Percentiles rank a stretch among this genome's conserved stretches.
phyloP scores from a whole-genome alignment of 352 stramenopile species.

The Phytophthora sojae region DNA sequence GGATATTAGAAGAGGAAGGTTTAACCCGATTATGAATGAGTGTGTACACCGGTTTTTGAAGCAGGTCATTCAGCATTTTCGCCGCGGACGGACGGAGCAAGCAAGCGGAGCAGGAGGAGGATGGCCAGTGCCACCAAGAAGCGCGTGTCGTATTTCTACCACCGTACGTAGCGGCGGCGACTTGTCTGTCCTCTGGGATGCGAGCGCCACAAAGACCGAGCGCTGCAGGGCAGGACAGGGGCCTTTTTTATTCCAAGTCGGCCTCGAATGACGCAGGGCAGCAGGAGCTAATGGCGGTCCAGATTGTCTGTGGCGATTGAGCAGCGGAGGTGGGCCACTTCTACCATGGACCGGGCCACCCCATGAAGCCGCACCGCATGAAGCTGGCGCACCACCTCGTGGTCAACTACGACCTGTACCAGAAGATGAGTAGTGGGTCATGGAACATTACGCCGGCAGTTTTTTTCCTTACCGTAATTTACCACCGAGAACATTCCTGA shows the following conservation, averaged over 20 bases:
- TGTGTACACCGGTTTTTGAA: conserved; percentile 15
- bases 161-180: conserved; percentile 56
- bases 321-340: conserved; percentile 95
- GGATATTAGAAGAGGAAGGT: background rate
- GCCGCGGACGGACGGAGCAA: conserved; percentile 5
- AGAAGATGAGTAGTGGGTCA: too few relatives aligned
- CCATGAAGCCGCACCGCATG: conserved; percentile 98
- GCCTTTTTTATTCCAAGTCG: too few relatives aligned
- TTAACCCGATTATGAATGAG: background rate
- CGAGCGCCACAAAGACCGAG: too few relatives aligned
- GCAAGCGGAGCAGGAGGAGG: conserved; percentile 9
- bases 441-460: too few relatives aligned
- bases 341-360: conserved; percentile 96
- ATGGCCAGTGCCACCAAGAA: conserved; percentile 61
- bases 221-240: too few relatives aligned
- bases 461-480: too few relatives aligned
- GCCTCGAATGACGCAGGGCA: too few relatives aligned
- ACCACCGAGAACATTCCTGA: too few relatives aligned
- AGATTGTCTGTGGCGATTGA: too few relatives aligned
- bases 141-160: conserved; percentile 89
- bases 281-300: too few relatives aligned
- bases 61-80: conserved; percentile 28
- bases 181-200: too few relatives aligned
- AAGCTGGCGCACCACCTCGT: conserved; percentile 98
- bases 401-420: conserved; percentile 97